Evolutionary conservation across 2,329 filamentous ascomycete species (phyloP), one percentile per base, ranked within the genome.

Genomic region (Fusarium tanahbumbuense): DNA sequence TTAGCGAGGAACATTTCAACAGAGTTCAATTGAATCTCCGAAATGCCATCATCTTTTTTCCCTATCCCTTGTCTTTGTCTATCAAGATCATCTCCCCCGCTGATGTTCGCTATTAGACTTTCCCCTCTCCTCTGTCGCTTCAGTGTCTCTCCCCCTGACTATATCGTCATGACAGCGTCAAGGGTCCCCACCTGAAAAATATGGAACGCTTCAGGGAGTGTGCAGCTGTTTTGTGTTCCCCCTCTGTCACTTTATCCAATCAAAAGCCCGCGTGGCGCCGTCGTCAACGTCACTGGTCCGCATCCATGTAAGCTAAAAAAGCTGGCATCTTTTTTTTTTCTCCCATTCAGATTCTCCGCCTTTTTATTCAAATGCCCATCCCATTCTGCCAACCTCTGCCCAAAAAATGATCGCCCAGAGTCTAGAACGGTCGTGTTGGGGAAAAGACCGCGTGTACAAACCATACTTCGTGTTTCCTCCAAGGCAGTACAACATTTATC

Each of bases 171-270:
- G 53, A 61, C 44, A 64, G 63, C 69, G 73, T 70, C 73, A 64
- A 75, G 62, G 71, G 83, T 41, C 49, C 67, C 68, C 83, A 73
- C 72, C 48, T 42, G 34, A 41, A 56, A 32, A 56, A 49, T 60
- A 57, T 56, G 60, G 60, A 45, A 56, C 45, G 15, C 34, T 37
- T 32, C 54, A 44, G 22, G 61, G 60, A 44, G 65, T 53, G 47
- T 56, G 66, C 66, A 61, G 56, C 44, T 50, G 23, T 52, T 63
- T 37, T 52, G 48, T 25, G 22, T 20, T 20, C 27, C 32, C 32
- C 32, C 48, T 40, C 48, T 60, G 45, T 30, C n/a, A 53, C 16
- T 41, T 37, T 42, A 44, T 56, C 72, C 72, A 73, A 73, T 62
- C 61, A 68, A 46, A 62, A 57, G 27, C 18, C 25, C 67, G 63